Base-by-base conservation (phyloP, 129 eudicot species). In the Flaveria trinervia region DNA sequence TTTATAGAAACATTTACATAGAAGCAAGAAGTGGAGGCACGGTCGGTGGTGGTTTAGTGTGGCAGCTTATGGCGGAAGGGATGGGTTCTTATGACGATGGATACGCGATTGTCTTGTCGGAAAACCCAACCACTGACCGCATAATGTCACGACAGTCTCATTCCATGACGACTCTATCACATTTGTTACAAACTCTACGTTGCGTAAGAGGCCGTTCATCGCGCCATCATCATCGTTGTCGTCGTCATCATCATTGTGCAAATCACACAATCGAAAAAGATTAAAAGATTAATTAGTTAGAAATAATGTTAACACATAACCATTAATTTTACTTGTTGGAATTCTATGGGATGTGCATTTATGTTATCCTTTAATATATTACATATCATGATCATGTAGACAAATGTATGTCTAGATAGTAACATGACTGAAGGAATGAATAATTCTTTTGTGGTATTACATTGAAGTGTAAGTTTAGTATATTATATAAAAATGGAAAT, bases 31-130 rank as follows among this genome's bases (percentile, higher is more conserved):
- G 59, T 8, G 92, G 96, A 15, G 92, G 92, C 56, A 75, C 85
- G 7, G 68, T 88, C 12, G 80, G 90, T 3, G 97, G 97, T n/a
- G 82, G 90, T 48, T 72, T 91, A 71, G 89, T 88, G 18, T 91
- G 97, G 97, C 97, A 86, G 65, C 65, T 91, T 14, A 62, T 86
- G 87, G 94, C 88, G 0, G 76, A 84, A 8, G 90, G 90, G 9
- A 91, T 91, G 97, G 82, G 65, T 50, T 39, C 81, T 1, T 90
- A 84, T 60, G 6, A 71, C 1, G 97, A 91, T 22, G 97, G 97
- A 9, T 91, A 90, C 13, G 84, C 77, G 44, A 84, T 91, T 11
- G 74, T 84, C 6, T 57, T 91, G 71, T 54, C 89, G 0, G 79
- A 86, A 20, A 82, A 55, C 54, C 93, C 88, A 0, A 75, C 97